These are phyloP conservation scores for Vigna trinervia DNA, from an alignment of 306 rosid species.

Conservation along the genomic window DNA sequence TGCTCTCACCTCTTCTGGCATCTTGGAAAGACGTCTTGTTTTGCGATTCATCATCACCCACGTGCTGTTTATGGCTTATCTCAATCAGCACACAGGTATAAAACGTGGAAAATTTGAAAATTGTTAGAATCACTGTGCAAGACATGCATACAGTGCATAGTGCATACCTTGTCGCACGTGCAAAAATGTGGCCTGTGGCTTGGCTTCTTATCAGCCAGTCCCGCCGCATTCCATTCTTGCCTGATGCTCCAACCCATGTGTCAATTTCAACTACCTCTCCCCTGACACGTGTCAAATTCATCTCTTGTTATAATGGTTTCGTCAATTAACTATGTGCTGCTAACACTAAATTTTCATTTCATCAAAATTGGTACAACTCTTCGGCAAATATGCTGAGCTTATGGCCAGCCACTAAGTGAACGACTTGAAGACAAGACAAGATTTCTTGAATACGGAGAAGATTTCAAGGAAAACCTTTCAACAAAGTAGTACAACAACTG, in stretches of 20 bases:
- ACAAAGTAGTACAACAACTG: constrained; percentile 35
- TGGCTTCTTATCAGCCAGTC: constrained; percentile 92
- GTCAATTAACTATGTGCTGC: background rate
- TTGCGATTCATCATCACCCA: constrained; percentile 98
- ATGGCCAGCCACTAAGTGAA: background rate
- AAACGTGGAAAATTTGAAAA: background rate
- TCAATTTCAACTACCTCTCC: constrained; percentile 92
- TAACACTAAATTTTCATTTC: background rate
- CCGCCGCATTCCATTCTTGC: constrained; percentile 93
- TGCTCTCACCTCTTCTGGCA: constrained; percentile 87
- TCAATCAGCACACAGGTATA: constrained; percentile 36
- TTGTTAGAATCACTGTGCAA: background rate
- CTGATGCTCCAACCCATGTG: constrained; percentile 96
- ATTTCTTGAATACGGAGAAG: constrained; percentile 30
- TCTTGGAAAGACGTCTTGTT: constrained; percentile 91
- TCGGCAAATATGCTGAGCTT: background rate
- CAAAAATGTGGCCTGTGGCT: constrained; percentile 73
- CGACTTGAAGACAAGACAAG: constrained; percentile 34
- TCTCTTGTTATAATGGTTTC: constrained; percentile 29
- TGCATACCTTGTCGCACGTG: constrained; percentile 79
- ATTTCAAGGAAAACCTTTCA: constrained; percentile 37
- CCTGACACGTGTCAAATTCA: constrained; percentile 59
- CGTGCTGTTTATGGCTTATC: constrained; percentile 63
- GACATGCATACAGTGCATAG: background rate
- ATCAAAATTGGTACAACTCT: background rate